Conservation (phyloP, 2,329 filamentous ascomycete species). For the Pseudogymnoascus pannorum region DNA sequence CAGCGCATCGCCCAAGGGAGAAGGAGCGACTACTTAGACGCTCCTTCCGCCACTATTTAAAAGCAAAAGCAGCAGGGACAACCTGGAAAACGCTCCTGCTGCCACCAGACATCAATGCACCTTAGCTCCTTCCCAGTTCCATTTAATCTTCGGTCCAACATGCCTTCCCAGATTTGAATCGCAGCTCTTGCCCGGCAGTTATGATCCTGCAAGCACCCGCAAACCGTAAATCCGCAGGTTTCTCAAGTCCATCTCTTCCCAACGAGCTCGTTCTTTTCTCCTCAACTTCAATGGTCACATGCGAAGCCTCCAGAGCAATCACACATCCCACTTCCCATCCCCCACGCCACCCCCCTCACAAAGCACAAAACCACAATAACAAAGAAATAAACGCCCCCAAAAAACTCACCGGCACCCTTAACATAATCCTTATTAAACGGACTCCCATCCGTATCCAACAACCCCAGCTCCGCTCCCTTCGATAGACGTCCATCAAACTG, state of each 20-base stretch:
- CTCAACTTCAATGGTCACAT: too few relatives aligned
- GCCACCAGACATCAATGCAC: not conserved
- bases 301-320: too few relatives aligned
- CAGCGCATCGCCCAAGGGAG: not conserved
- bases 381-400: not conserved
- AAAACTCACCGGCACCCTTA: constrained; percentile 38
- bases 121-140: not conserved
- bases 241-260: too few relatives aligned
- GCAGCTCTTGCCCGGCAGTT: not conserved
- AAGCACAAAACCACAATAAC: not conserved
- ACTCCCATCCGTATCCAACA: constrained; percentile 36
- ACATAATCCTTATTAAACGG: constrained; percentile 46
- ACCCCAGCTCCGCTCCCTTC: constrained; percentile 29
- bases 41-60: too few relatives aligned
- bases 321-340: not conserved
- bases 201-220: too few relatives aligned
- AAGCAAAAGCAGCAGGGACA: too few relatives aligned
- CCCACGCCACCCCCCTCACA: not conserved
- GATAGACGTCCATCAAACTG: constrained; percentile 43
- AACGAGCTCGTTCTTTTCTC: too few relatives aligned
- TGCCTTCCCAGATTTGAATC: not conserved
- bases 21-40: not conserved
- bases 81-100: not conserved
- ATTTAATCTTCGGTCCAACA: not conserved
- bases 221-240: too few relatives aligned